These are phyloP conservation scores for Rhododendron ovatum DNA, from an alignment of 148 eudicot genomes.

Conservation along the genomic window DNA sequence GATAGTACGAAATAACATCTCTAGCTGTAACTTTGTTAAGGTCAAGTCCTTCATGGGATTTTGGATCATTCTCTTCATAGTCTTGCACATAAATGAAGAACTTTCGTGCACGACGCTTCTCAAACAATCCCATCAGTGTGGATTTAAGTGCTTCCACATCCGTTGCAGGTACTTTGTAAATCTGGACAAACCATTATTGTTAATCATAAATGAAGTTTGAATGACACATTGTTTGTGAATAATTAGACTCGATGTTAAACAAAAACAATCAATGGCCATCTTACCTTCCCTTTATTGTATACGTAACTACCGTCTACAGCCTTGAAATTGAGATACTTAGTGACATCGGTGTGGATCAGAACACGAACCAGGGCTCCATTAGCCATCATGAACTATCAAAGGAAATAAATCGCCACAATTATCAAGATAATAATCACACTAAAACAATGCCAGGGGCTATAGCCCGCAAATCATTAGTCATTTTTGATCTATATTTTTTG, in stretches of 20 bases:
- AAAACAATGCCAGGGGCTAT: neutral
- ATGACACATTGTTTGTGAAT: neutral
- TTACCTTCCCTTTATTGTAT: conserved; percentile 48
- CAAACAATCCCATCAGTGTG: conserved; percentile 50
- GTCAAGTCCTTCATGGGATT: conserved; percentile 49
- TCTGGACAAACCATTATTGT: conserved; percentile 13
- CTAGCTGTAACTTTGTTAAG: conserved; percentile 40
- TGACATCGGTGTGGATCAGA: conserved; percentile 47
- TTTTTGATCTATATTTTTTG: neutral
- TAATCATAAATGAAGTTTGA: neutral
- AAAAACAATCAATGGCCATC: neutral
- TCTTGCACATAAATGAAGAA: conserved; percentile 54
- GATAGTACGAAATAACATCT: conserved; percentile 42
- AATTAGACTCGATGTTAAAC: neutral
- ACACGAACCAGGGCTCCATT: conserved; percentile 51
- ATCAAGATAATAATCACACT: neutral
- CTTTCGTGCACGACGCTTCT: conserved; percentile 57
- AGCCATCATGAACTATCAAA: conserved; percentile 50
- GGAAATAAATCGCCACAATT: neutral
- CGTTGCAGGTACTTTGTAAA: conserved; percentile 48
- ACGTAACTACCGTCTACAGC: conserved; percentile 56
- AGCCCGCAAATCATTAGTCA: neutral
- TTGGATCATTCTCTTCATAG: conserved; percentile 44
- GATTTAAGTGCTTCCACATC: conserved; percentile 55
- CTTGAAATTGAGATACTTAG: conserved; percentile 47